Evolutionary conservation across 805 yeast genomes (phyloP), one percentile per base, ranked within the genome.

Genomic region (Priceomyces haplophilus): DNA sequence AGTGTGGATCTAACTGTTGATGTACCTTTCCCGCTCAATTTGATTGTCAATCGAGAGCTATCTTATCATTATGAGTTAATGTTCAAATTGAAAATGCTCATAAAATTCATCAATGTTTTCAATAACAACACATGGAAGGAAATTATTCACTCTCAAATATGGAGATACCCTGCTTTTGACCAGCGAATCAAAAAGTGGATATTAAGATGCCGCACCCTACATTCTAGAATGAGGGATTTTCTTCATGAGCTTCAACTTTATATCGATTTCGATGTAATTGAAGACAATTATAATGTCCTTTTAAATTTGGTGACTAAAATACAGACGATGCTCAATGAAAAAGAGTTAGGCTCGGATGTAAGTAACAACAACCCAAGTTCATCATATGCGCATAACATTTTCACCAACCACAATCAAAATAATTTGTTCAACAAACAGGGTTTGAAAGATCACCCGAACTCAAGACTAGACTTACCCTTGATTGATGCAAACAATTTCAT

Each of bases 11-110:
- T 84, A 35, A 80, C 82, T 33, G 46, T 83, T 6, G 62, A 73
- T n/a, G 61, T 90, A 17, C 97, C 97, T 3, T 93, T 88, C 57
- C 99, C 99, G 0, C 63, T 88, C 38, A 88, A 88, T 54, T 69
- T 91, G 19, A 71, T 93, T 1, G 65, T 88, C 1, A 80, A 85
- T 13, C 77, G 82, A 42, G 83, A 88, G 12, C 79, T 83, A 19
- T 67, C 88, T 13, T 74, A 81, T 38, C 88, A 93, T 48, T 88
- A 84, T 56, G 96, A 91, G 58, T 67, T 88, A 27, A 65, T 89
- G 37, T 88, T 86, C 52, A 77, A 97, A 48, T 82, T 86, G 49
- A 67, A 85, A 30, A 61, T 83, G 32, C 73, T 80, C 24, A 56
- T 88, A n/a, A 81, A 81, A 47, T 80, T 78, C 53, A 70, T 85